phyloP scores from a whole-genome alignment of 1,284 basidiomycete species.

The Cryptococcus sp. region DNA sequence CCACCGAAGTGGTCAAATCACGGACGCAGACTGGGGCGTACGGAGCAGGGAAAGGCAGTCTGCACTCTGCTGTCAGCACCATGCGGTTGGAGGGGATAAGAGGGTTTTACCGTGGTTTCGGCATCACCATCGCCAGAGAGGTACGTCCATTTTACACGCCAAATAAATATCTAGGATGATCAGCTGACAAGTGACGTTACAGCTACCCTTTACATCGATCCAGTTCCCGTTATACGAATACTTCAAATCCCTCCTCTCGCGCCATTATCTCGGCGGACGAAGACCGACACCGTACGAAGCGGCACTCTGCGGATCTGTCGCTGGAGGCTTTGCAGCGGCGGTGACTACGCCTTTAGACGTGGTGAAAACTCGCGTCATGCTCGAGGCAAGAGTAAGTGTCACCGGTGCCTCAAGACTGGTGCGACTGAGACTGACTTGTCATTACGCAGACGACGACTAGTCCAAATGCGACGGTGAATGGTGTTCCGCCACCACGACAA shows the following conservation, averaged over 20 bases:
- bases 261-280: conserved; percentile 49
- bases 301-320: conserved; percentile 85
- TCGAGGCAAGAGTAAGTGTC: conserved; percentile 71
- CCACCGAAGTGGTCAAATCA: conserved; percentile 91
- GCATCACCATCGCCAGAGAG: conserved; percentile 74
- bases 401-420: too few species aligned
- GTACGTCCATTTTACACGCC: too few species aligned
- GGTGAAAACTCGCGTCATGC: conserved; percentile 96
- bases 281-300: conserved; percentile 78
- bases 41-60: conserved; percentile 54
- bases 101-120: conserved; percentile 79
- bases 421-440: too few species aligned
- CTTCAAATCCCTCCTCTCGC: conserved; percentile 69
- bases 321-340: conserved; percentile 86
- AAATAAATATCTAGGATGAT: not conserved
- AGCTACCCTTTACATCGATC: conserved; percentile 97
- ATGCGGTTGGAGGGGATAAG: conserved; percentile 63
- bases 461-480: conserved; percentile 29
- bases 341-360: conserved; percentile 95
- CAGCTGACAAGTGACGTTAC: not conserved
- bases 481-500: conserved; percentile 18
- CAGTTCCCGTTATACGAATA: conserved; percentile 97
- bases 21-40: conserved; percentile 74
- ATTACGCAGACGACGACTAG: conserved; percentile 14
- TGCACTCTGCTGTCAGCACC: conserved; percentile 56